phyloP scores from a whole-genome alignment of 441 rosid species.

The Adansonia rubrostipa region DNA sequence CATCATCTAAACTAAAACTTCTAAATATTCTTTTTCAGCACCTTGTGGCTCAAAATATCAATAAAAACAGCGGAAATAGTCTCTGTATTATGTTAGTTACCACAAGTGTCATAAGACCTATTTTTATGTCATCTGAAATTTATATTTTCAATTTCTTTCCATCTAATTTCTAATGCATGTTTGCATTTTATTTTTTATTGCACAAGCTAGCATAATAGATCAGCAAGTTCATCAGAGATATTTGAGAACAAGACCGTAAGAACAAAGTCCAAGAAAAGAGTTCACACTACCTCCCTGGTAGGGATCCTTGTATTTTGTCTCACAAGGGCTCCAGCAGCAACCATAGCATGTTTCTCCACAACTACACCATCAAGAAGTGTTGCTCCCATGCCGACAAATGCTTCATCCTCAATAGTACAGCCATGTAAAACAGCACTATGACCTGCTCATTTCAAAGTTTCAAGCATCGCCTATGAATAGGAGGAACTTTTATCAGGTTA shows the following conservation, averaged over 20 bases:
- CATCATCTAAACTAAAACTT: neutral
- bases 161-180: constrained; percentile 1
- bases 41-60: neutral
- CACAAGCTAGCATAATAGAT: neutral
- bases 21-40: neutral
- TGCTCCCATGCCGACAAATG: constrained; percentile 92
- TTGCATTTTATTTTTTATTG: neutral
- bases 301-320: constrained; percentile 88
- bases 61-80: neutral
- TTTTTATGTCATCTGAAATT: neutral
- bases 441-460: constrained; percentile 54
- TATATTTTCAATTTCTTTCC: neutral
- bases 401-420: constrained; percentile 88
- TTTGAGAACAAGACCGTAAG: neutral
- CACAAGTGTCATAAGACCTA: neutral
- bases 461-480: constrained; percentile 29
- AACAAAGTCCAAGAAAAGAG: neutral
- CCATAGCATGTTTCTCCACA: constrained; percentile 87
- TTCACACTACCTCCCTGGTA: constrained; percentile 72
- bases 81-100: neutral
- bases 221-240: neutral
- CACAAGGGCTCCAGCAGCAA: constrained; percentile 97
- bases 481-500: constrained; percentile 17
- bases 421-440: constrained; percentile 98
- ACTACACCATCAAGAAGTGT: constrained; percentile 88